Evolutionary conservation across 225 moss, liverwort and hornwort species (phyloP).

Genomic region (Physcomitrellopsis africana): DNA sequence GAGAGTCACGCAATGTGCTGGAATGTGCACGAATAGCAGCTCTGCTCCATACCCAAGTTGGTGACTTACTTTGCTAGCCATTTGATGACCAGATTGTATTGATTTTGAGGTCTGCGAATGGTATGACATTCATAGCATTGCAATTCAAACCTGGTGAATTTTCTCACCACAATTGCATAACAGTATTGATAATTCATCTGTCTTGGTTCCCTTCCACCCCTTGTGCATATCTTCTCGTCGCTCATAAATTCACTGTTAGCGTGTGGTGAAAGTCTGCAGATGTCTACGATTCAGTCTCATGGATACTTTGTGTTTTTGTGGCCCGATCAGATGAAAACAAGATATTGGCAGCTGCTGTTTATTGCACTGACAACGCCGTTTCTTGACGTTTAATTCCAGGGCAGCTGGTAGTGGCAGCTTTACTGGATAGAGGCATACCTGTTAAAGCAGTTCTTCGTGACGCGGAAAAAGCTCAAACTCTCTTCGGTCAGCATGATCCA

Average conservation of each 20-base stretch:
- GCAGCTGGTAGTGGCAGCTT: constrained; percentile 89
- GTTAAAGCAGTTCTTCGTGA: constrained; percentile 79
- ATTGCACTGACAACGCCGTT: constrained; percentile 16
- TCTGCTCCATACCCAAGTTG: neutral
- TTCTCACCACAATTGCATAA: neutral
- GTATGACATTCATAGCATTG: neutral
- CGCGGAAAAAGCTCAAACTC: constrained; percentile 73
- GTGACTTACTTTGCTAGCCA: neutral
- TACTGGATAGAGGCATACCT: constrained; percentile 76
- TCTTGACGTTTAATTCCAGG: constrained; percentile 59
- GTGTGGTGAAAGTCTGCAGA: neutral
- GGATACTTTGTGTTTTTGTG: neutral
- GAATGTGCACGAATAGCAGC: neutral
- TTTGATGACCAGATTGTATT: constrained; percentile 18
- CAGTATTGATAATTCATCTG: neutral
- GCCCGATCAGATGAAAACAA: neutral
- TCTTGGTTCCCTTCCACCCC: neutral
- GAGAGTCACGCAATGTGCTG: neutral
- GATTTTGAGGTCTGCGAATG: constrained; percentile 17
- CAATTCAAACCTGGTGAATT: neutral
- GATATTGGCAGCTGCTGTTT: neutral
- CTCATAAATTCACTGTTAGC: neutral
- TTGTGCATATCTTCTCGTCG: neutral
- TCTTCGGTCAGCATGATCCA: constrained; percentile 72
- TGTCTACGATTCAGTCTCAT: neutral